Base-by-base conservation (phyloP, 257 asterid genomes). In the Solanum ossicruentum region DNA sequence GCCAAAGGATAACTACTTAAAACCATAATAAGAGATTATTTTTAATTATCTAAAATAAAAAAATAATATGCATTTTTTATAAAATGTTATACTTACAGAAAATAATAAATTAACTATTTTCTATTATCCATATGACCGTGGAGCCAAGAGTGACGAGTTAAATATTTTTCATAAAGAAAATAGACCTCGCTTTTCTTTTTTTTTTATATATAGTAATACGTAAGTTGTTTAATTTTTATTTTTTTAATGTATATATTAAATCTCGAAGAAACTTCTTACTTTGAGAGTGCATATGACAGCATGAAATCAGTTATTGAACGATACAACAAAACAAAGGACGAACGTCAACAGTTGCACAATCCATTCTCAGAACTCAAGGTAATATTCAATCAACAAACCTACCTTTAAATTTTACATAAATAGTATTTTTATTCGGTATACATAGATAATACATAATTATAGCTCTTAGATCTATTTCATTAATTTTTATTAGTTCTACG, bases 351-450 rank as follows among this genome's bases (percentile, higher is more conserved):
- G 15, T 87, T 66, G 81, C 77, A 77, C 11, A 83, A 86, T 86
- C 90, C 89, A 61, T 47, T 39, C 2, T 85, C 89, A 10, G 90
- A 89, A 73, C 85, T 88, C 51, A 88, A 89, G 92, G 92, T 89
- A 86, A 65, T 20, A 11, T 65, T 26, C 17, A 17, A 15, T 41
- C 63, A 13, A 18, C 51, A 23, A 26, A 72, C 2, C 23, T n/a
- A 7, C 23, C 10, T 12, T 20, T 56, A 17, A 8, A 49, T 12
- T 49, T 58, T 58, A n/a, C 13, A 20, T 41, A 26, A 32, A 56
- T 67, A 16, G 12, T 17, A 11, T 51, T 16, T 15, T 13, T 15
- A 54, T 8, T 8, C 8, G n/a, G n/a, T 55, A 16, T 55, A 55
- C n/a, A 55, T 55, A 6, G 9, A 55, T 55, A 16, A 55, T 55